phyloP scores from a whole-genome alignment of 495 filamentous ascomycete genomes.

The Xylaria telfairii region DNA sequence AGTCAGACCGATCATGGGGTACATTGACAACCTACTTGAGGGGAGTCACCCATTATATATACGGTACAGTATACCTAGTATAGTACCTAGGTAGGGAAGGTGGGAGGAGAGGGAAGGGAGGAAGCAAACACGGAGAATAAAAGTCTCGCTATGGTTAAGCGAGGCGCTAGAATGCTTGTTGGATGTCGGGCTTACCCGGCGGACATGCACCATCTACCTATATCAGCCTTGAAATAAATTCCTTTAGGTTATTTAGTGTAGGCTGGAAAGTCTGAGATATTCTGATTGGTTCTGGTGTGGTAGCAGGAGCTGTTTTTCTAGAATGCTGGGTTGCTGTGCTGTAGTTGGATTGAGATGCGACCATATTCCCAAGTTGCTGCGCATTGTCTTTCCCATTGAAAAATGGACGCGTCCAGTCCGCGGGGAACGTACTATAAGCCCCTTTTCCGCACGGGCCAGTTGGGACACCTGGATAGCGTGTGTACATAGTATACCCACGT shows the following conservation, averaged over 20 bases:
- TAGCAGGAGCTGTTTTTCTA: background rate
- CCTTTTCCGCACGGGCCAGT: constrained; percentile 7
- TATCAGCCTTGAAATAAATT: background rate
- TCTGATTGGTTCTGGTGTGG: background rate
- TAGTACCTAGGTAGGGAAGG: background rate
- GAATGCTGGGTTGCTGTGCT: background rate
- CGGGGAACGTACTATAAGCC: constrained; percentile 5
- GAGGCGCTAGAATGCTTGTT: constrained; percentile 5
- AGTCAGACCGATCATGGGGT: constrained; percentile 16
- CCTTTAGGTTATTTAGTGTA: background rate
- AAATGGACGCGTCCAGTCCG: constrained; percentile 5
- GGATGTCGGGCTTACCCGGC: background rate
- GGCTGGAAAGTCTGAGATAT: background rate
- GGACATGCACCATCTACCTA: background rate
- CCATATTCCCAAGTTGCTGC: background rate
- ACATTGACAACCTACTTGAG: constrained; percentile 5
- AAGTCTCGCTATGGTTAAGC: constrained; percentile 2
- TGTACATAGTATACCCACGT: background rate
- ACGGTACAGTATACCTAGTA: too few relatives aligned
- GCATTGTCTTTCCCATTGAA: background rate
- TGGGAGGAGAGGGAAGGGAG: background rate
- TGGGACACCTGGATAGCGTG: constrained; percentile 1
- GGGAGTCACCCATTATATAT: background rate
- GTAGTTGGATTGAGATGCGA: background rate
- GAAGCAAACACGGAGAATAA: background rate